Base-by-base conservation (phyloP, 495 filamentous ascomycete genomes). In the Coniosporium apollinis region DNA sequence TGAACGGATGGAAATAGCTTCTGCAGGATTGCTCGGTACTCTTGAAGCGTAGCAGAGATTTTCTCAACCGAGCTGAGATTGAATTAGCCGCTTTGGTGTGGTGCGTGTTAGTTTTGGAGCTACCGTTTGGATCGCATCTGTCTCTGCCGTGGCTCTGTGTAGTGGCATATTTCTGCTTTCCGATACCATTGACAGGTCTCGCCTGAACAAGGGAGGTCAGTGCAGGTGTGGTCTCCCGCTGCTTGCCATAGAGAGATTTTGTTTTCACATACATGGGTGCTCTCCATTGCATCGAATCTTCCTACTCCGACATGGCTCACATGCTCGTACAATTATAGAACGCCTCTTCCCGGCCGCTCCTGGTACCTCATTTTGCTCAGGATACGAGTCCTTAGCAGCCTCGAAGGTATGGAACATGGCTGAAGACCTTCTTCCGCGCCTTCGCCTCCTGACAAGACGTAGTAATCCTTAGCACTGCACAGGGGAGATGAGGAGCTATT, bases 1-100 rank as follows among this genome's bases (percentile, higher is more conserved):
- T 62, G 57, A 37, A 58, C 56, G 29, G 58, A 54, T 7, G 65
- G 63, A 5, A 64, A 63, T 15, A 70, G 44, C n/a, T 56, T 57
- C 6, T 50, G 46, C 0, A 67, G 51, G 8, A 70, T 50, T 0
- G 48, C 38, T 14, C 38, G 40, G 33, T 44, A 49, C 19, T 46
- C 42, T 30, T 56, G 52, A 22, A 51, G 38, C 22, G 24, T n/a
- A n/a, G n/a, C n/a, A n/a, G n/a, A n/a, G n/a, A n/a, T n/a, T n/a
- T n/a, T n/a, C n/a, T n/a, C n/a, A n/a, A n/a, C n/a, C n/a, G n/a
- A n/a, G n/a, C n/a, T n/a, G n/a, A n/a, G n/a, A n/a, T n/a, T n/a
- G n/a, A n/a, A n/a, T n/a, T n/a, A n/a, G n/a, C n/a, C n/a, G n/a
- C n/a, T n/a, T n/a, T n/a, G n/a, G n/a, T n/a, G n/a, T n/a, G n/a